Evolutionary conservation across 1,284 basidiomycete genomes (phyloP).

Genomic region (Austroboletus novae-zelandiae): DNA sequence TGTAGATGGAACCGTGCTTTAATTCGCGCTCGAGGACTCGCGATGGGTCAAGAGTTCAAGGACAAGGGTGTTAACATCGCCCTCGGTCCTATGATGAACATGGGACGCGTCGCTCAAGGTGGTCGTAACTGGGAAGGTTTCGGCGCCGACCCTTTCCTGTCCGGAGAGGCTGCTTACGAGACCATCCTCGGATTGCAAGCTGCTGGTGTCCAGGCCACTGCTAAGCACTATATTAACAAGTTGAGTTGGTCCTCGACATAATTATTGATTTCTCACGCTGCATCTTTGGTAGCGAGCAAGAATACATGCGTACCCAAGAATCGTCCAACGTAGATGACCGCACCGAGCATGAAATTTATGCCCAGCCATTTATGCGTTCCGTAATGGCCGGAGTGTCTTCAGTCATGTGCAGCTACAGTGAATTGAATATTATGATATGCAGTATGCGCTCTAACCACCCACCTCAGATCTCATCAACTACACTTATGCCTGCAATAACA

Average conservation of each 20-base stretch:
- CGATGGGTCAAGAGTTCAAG: constrained; percentile 71
- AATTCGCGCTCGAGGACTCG: constrained; percentile 61
- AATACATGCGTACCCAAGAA: constrained; percentile 35
- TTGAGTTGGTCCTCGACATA: constrained; percentile 16
- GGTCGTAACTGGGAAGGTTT: constrained; percentile 78
- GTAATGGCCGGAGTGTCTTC: constrained; percentile 57
- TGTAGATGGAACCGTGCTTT: constrained; percentile 38
- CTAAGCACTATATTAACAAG: constrained; percentile 69
- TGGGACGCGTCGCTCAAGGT: constrained; percentile 41
- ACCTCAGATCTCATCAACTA: constrained; percentile 40
- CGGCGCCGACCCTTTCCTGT: constrained; percentile 64
- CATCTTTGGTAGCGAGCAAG: constrained; percentile 42
- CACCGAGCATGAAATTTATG: constrained; percentile 62
- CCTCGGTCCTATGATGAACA: constrained; percentile 60
- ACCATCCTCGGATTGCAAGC: constrained; percentile 63
- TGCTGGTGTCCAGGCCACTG: constrained; percentile 60
- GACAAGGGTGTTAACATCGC: constrained; percentile 70
- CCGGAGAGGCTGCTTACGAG: constrained; percentile 61
- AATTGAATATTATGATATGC: constrained; percentile 17
- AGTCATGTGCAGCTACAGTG: constrained; percentile 76
- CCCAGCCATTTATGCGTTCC: constrained; percentile 50
- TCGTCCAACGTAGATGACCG: constrained; percentile 63
- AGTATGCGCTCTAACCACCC: constrained; percentile 4
- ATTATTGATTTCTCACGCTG: not conserved
- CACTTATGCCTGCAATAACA: constrained; percentile 55